phyloP scores from a whole-genome alignment of 345 rosid species.

The Linum usitatissimum region DNA sequence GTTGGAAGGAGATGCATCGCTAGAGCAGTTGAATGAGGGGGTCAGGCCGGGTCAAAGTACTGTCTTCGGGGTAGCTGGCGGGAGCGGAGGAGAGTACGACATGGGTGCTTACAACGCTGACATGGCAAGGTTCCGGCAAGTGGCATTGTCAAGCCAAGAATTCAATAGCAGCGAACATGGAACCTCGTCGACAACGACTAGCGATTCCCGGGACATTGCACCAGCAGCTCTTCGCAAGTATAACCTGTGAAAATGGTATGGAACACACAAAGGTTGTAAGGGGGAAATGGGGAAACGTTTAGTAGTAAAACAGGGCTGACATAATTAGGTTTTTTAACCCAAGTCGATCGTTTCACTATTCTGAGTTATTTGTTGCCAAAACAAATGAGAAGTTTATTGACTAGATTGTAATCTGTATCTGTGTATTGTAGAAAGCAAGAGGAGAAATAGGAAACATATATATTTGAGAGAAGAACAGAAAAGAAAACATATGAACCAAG shows the following conservation, averaged over 20 bases:
- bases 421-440: too few species aligned
- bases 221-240: background rate
- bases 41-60: conserved; percentile 27
- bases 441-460: too few species aligned
- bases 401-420: too few species aligned
- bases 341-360: too few species aligned
- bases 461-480: too few species aligned
- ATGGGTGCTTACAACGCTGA: conserved; percentile 1
- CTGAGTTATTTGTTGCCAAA: too few species aligned
- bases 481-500: too few species aligned
- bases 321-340: background rate
- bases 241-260: background rate
- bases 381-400: too few species aligned
- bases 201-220: conserved; percentile 2
- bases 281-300: background rate
- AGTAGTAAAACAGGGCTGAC: background rate
- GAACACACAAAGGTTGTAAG: background rate
- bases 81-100: conserved; percentile 24
- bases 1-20: conserved; percentile 45
- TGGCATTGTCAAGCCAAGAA: conserved; percentile 1
- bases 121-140: background rate
- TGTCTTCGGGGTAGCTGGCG: conserved; percentile 17
- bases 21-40: conserved; percentile 53
- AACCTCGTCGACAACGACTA: background rate
- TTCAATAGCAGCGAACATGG: background rate